Percentiles rank a stretch among this genome's conserved stretches.
Evolutionary conservation across 75 land plant genomes (phyloP).

Genomic region (Picea glauca): DNA sequence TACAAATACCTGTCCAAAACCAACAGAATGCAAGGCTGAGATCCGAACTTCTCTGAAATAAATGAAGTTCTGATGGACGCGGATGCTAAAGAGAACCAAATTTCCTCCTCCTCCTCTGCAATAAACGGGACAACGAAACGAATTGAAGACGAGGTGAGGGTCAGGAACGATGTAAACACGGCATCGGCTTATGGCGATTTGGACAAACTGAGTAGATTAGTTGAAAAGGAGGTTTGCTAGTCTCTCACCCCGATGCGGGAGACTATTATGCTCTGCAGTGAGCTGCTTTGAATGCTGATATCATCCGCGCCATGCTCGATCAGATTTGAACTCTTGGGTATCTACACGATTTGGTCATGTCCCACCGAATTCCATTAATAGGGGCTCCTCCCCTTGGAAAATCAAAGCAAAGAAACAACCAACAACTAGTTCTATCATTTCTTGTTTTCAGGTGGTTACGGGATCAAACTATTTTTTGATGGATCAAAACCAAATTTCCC

Average conservation of each 20-base stretch:
- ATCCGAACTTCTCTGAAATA: not conserved
- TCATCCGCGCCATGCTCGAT: too few relatives aligned
- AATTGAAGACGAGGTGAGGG: conserved; percentile 18
- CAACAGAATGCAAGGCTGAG: not conserved
- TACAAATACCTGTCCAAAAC: too few relatives aligned
- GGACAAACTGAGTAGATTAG: conserved; percentile 83
- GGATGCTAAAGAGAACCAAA: not conserved
- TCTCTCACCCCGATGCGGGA: conserved; percentile 66
- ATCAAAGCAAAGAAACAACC: too few relatives aligned
- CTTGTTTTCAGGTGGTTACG: too few relatives aligned
- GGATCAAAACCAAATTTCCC: too few relatives aligned
- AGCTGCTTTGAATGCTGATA: conserved; percentile 63
- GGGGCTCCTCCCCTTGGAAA: too few relatives aligned
- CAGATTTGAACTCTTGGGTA: too few relatives aligned
- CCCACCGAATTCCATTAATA: too few relatives aligned
- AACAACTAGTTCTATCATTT: too few relatives aligned
- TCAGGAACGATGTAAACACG: conserved; percentile 71
- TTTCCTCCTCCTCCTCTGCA: not conserved
- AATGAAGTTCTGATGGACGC: conserved; percentile 19
- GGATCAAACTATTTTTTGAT: too few relatives aligned
- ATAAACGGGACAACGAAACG: conserved; percentile 10
- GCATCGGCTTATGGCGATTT: conserved; percentile 97
- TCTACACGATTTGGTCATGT: too few relatives aligned
- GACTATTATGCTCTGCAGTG: conserved; percentile 96
- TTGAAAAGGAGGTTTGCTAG: conserved; percentile 83